phyloP scores from a whole-genome alignment of 2,329 filamentous ascomycete genomes.

The Leptographium radiaticola region DNA sequence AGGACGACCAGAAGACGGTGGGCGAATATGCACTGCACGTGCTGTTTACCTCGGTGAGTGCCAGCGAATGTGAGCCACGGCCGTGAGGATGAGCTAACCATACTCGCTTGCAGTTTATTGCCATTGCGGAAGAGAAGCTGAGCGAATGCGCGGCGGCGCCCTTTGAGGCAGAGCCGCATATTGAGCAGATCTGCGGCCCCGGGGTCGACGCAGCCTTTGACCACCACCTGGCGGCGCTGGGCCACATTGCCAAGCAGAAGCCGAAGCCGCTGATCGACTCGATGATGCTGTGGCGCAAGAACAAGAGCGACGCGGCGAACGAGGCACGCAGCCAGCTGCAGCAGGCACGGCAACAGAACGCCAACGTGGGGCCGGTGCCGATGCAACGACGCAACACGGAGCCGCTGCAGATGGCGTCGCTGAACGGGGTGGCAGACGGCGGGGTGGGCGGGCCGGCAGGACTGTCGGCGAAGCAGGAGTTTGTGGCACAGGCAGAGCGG shows the following conservation, averaged over 20 bases:
- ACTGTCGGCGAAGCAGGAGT: conserved; percentile 48
- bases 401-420: conserved; percentile 35
- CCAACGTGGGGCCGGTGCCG: conserved; percentile 24
- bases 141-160: conserved; percentile 73
- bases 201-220: conserved; percentile 84
- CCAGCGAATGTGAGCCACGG: too few species aligned
- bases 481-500: conserved; percentile 68
- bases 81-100: neutral
- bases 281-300: conserved; percentile 96
- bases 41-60: conserved; percentile 73
- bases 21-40: conserved; percentile 96
- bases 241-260: conserved; percentile 86
- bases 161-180: conserved; percentile 66
- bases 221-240: conserved; percentile 82
- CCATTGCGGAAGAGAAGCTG: conserved; percentile 92
- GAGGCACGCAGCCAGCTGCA: conserved; percentile 49
- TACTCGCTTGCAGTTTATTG: conserved; percentile 54
- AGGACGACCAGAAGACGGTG: conserved; percentile 79
- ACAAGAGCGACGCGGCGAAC: conserved; percentile 79
- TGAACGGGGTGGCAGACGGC: conserved; percentile 16
- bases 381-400: conserved; percentile 64
- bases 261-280: conserved; percentile 93
- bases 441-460: conserved; percentile 23
- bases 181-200: conserved; percentile 83
- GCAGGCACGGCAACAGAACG: conserved; percentile 28